These are phyloP conservation scores for Neopestalotiopsis rosae DNA, from an alignment of 2,329 filamentous ascomycete genomes.

Conservation along the genomic window DNA sequence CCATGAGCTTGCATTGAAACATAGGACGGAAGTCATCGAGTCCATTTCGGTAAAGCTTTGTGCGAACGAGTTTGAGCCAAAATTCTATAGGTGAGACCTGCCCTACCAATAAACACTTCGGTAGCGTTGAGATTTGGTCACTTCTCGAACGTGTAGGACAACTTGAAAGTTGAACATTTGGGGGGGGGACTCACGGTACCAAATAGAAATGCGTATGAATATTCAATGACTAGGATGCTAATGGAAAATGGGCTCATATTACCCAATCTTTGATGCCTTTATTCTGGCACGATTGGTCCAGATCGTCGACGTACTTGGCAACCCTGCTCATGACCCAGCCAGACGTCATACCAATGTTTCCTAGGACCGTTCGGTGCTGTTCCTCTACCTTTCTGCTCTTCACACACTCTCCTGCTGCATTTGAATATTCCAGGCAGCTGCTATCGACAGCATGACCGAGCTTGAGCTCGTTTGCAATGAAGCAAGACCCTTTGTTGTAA, in stretches of 20 bases:
- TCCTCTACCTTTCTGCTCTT: not conserved
- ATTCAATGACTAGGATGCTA: not conserved
- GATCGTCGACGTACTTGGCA: conserved; percentile 15
- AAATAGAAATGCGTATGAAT: not conserved
- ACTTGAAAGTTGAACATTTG: too few relatives aligned
- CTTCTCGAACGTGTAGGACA: too few relatives aligned
- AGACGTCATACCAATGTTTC: conserved; percentile 5
- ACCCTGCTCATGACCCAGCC: conserved; percentile 18
- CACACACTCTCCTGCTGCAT: conserved; percentile 18
- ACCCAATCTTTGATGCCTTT: not conserved
- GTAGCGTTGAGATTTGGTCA: too few relatives aligned
- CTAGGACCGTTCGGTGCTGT: not conserved
- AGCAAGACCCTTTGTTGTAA: conserved; percentile 24
- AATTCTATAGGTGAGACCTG: too few relatives aligned
- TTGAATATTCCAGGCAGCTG: conserved; percentile 18
- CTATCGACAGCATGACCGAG: conserved; percentile 23
- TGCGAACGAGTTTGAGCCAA: too few relatives aligned
- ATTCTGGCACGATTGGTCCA: conserved; percentile 18
- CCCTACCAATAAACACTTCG: too few relatives aligned
- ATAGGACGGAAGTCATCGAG: too few relatives aligned
- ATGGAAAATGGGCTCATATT: not conserved
- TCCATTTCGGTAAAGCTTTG: too few relatives aligned
- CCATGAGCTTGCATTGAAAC: too few relatives aligned
- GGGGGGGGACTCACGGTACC: too few relatives aligned
- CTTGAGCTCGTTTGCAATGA: conserved; percentile 25